Percentiles rank a stretch among this genome's conserved stretches.
Conservation (phyloP, 352 stramenopile species). For the Stramenopiles sp. region DNA sequence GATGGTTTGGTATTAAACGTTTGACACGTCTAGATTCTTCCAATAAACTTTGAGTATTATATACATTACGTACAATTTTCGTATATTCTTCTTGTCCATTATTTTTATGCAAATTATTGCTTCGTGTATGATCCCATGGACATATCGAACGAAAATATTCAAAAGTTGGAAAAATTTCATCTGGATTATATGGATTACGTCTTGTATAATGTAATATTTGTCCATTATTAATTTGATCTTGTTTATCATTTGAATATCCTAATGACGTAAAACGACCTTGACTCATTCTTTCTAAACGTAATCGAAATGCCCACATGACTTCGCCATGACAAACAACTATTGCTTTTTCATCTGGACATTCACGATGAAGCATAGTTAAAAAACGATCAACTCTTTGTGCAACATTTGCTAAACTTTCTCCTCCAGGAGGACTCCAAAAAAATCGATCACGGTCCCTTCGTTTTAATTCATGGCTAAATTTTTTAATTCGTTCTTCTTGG, state of each 20-base stretch:
- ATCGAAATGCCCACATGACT: constrained; percentile 66
- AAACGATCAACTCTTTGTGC: constrained; percentile 50
- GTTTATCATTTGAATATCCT: neutral
- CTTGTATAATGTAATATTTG: constrained; percentile 63
- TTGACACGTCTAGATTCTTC: constrained; percentile 51
- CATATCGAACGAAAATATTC: constrained; percentile 62
- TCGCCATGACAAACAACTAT: constrained; percentile 61
- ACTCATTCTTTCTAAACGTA: constrained; percentile 54
- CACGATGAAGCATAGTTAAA: constrained; percentile 46
- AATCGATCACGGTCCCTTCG: constrained; percentile 51
- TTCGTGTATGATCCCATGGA: constrained; percentile 63
- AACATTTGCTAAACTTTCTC: constrained; percentile 50
- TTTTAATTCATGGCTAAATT: constrained; percentile 60
- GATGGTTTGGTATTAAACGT: constrained; percentile 34
- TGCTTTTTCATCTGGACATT: constrained; percentile 43
- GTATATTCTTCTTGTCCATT: constrained; percentile 31
- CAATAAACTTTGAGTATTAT: constrained; percentile 59
- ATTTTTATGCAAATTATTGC: constrained; percentile 27
- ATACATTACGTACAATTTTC: constrained; percentile 58
- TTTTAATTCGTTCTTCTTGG: constrained; percentile 51
- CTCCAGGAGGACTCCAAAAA: constrained; percentile 53
- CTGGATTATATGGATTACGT: constrained; percentile 37
- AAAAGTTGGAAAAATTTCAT: constrained; percentile 46
- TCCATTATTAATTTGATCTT: constrained; percentile 60
- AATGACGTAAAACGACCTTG: constrained; percentile 30